Evolutionary conservation across 2,329 filamentous ascomycete species (phyloP).

Genomic region (Monosporascus sp.): DNA sequence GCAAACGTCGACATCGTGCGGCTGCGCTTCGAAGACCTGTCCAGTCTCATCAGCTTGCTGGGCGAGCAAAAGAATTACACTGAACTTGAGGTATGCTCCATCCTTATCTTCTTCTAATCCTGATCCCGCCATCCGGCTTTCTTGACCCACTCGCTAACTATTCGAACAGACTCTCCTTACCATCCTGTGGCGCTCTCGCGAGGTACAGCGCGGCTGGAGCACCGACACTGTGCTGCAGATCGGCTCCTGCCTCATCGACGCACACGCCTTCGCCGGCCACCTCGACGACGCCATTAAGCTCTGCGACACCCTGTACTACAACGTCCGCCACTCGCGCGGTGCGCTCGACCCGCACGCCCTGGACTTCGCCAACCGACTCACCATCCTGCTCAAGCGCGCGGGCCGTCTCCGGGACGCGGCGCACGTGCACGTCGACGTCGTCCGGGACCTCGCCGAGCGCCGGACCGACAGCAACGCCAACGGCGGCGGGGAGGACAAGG

Average conservation of each 20-base stretch:
- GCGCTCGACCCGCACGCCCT: conserved; percentile 24
- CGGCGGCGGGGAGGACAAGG: conserved; percentile 6
- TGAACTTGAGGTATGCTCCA: conserved; percentile 33
- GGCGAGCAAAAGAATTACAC: conserved; percentile 41
- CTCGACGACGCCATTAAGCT: conserved; percentile 23
- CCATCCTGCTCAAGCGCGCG: conserved; percentile 21
- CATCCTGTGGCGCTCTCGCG: conserved; percentile 28
- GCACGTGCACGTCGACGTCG: conserved; percentile 23
- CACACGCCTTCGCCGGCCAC: conserved; percentile 22
- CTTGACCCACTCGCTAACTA: conserved; percentile 1
- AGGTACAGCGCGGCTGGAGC: conserved; percentile 28
- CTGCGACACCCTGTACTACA: conserved; percentile 29
- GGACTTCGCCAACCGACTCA: conserved; percentile 23
- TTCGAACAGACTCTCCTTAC: conserved; percentile 17
- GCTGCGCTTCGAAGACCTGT: conserved; percentile 38
- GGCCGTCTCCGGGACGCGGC: conserved; percentile 23
- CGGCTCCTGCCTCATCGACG: conserved; percentile 27
- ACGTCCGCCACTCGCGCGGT: conserved; percentile 27
- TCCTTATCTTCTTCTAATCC: neutral
- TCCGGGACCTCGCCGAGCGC: conserved; percentile 19
- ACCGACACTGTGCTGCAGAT: conserved; percentile 23
- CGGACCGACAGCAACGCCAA: neutral
- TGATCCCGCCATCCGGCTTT: neutral
- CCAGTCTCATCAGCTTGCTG: conserved; percentile 39
- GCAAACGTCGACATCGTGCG: conserved; percentile 38